phyloP scores from a whole-genome alignment of 2,329 filamentous ascomycete genomes.

The Gnomoniopsis smithogilvyi region DNA sequence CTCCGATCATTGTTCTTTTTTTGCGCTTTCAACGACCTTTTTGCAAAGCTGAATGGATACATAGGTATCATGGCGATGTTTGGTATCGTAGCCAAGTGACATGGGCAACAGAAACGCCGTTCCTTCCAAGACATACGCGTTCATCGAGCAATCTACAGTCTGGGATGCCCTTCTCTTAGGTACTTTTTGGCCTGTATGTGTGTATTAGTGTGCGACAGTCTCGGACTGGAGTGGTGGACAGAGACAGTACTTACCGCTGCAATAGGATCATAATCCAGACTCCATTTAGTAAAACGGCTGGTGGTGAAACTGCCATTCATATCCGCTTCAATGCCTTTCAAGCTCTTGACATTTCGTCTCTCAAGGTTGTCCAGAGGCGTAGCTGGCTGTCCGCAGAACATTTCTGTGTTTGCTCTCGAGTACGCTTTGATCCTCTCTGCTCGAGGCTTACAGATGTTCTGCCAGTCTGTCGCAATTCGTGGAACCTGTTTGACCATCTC shows the following conservation, averaged over 20 bases:
- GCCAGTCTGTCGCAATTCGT: constrained; percentile 10
- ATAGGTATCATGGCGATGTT: too few relatives aligned
- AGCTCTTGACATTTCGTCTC: not conserved
- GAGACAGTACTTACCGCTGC: constrained; percentile 1
- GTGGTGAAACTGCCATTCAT: constrained; percentile 4
- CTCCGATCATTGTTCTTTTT: too few relatives aligned
- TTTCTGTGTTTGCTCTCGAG: constrained; percentile 17
- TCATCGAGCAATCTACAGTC: not conserved
- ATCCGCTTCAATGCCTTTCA: constrained; percentile 1
- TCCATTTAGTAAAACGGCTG: constrained; percentile 6
- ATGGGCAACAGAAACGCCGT: too few relatives aligned
- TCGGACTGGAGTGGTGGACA: not conserved
- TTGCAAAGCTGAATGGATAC: too few relatives aligned
- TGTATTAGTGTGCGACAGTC: not conserved
- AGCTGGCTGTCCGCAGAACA: not conserved
- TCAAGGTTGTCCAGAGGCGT: not conserved
- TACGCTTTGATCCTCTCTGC: constrained; percentile 21
- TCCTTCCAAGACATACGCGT: not conserved
- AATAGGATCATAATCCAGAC: constrained; percentile 5
- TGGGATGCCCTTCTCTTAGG: not conserved
- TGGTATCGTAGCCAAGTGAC: too few relatives aligned
- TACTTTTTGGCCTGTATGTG: not conserved
- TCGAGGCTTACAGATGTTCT: constrained; percentile 20
- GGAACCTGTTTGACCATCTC: not conserved
- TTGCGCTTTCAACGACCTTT: too few relatives aligned